Conservation (phyloP, 495 filamentous ascomycete species). For the Ascodesmis nigricans region DNA sequence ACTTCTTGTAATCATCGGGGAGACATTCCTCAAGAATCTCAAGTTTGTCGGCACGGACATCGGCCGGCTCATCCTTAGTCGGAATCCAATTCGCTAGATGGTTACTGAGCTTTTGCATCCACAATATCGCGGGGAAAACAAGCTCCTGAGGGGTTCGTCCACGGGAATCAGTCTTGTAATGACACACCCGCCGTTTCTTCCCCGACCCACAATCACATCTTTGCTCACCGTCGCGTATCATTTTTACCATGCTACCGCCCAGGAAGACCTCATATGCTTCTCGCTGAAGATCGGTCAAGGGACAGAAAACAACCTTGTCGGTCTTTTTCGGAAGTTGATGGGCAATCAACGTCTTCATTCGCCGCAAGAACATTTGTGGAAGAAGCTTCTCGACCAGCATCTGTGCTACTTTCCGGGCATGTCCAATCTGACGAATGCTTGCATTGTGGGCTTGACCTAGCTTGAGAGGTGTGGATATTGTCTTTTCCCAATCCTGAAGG, state of each 20-base stretch:
- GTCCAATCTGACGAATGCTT: slow-evolving; percentile 60
- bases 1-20: slow-evolving; percentile 51
- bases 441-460: slow-evolving; percentile 84
- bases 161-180: slow-evolving; percentile 34
- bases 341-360: slow-evolving; percentile 83
- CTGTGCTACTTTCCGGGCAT: slow-evolving; percentile 60
- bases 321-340: slow-evolving; percentile 91
- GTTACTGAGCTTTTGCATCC: slow-evolving; percentile 71
- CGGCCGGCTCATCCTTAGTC: slow-evolving; percentile 34
- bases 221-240: slow-evolving; percentile 44
- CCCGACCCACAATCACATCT: slow-evolving; percentile 46
- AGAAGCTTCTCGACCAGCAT: slow-evolving; percentile 73
- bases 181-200: slow-evolving; percentile 67
- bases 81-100: slow-evolving; percentile 82
- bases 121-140: slow-evolving; percentile 69
- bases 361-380: slow-evolving; percentile 74
- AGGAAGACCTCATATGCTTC: slow-evolving; percentile 71
- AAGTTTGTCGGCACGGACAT: slow-evolving; percentile 66
- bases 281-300: slow-evolving; percentile 58
- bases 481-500: slow-evolving; percentile 49
- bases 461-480: slow-evolving; percentile 57
- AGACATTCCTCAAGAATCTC: slow-evolving; percentile 53
- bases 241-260: slow-evolving; percentile 43
- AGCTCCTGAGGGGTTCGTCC: slow-evolving; percentile 47
- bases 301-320: slow-evolving; percentile 88